Evolutionary conservation across 2,329 filamentous ascomycete species (phyloP).

Genomic region (Mollisia scopiformis): DNA sequence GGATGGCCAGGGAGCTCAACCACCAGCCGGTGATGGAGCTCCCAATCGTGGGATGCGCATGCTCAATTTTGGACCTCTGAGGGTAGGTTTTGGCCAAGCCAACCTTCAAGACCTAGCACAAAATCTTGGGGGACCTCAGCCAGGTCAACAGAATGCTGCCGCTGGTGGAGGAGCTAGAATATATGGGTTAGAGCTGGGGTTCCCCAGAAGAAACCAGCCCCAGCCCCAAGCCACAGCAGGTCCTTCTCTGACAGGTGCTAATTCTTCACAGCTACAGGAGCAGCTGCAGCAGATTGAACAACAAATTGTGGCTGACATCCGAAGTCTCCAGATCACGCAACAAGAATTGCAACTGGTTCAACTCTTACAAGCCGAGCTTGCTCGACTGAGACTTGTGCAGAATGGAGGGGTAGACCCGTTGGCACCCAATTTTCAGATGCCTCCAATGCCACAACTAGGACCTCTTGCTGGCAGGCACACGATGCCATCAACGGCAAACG

Average conservation of each 20-base stretch:
- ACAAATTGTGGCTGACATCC: conserved; percentile 69
- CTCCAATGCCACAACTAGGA: conserved; percentile 24
- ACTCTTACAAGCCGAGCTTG: conserved; percentile 67
- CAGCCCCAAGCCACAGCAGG: conserved; percentile 23
- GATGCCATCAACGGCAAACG: background rate
- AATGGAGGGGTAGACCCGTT: conserved; percentile 26
- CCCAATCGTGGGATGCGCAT: conserved; percentile 54
- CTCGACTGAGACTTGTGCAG: conserved; percentile 56
- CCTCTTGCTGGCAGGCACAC: background rate
- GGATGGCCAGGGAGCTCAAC: conserved; percentile 39
- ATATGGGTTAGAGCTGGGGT: conserved; percentile 39
- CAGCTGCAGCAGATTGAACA: conserved; percentile 70
- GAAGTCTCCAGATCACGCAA: conserved; percentile 62
- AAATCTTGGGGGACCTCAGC: conserved; percentile 55
- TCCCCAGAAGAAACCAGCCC: conserved; percentile 32
- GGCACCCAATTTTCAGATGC: conserved; percentile 32
- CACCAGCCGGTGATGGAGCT: conserved; percentile 37
- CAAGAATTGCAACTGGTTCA: conserved; percentile 72
- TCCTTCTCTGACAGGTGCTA: conserved; percentile 22
- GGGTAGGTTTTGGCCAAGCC: conserved; percentile 70
- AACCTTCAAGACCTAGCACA: conserved; percentile 71
- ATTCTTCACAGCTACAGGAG: conserved; percentile 54
- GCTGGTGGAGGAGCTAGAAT: conserved; percentile 31
- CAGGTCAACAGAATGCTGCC: conserved; percentile 37
- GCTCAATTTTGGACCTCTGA: conserved; percentile 74